phyloP scores from a whole-genome alignment of 768 basidiomycete species.

The Lentinula guzmanii region DNA sequence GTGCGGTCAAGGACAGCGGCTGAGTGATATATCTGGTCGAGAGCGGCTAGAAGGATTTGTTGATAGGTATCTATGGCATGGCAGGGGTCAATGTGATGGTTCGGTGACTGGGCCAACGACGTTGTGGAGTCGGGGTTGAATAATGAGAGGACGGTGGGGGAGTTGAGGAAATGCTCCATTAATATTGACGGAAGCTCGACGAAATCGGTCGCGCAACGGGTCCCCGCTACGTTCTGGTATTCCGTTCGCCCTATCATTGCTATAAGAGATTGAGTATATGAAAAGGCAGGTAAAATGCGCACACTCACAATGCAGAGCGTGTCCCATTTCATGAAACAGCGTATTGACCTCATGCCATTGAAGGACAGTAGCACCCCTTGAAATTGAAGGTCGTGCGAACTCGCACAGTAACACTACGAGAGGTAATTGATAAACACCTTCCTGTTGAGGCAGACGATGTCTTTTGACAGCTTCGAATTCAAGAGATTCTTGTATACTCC shows the following conservation, averaged over 20 bases:
- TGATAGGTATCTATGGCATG: constrained; percentile 83
- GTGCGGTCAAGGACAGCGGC: constrained; percentile 40
- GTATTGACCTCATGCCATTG: constrained; percentile 94
- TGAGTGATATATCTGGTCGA: constrained; percentile 92
- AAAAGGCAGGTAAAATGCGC: background rate
- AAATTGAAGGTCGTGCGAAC: constrained; percentile 58
- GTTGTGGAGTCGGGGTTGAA: constrained; percentile 54
- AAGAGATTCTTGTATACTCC: constrained; percentile 37
- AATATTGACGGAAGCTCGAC: constrained; percentile 97
- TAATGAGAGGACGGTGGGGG: constrained; percentile 75
- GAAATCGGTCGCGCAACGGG: constrained; percentile 96
- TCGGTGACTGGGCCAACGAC: constrained; percentile 41
- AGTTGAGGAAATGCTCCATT: constrained; percentile 96
- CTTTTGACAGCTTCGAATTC: constrained; percentile 63
- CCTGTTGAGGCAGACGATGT: constrained; percentile 50
- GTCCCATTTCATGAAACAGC: constrained; percentile 98
- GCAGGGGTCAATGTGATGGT: constrained; percentile 72
- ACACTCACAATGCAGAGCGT: constrained; percentile 95
- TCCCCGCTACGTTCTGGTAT: constrained; percentile 96
- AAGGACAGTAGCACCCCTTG: constrained; percentile 65
- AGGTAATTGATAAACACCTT: constrained; percentile 81
- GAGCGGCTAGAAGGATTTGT: constrained; percentile 81
- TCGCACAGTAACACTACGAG: constrained; percentile 90
- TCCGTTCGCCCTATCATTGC: constrained; percentile 98
- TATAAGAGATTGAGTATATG: constrained; percentile 22